phyloP scores from a whole-genome alignment of 805 yeast species.

The Aciculoconidium aculeatum region DNA sequence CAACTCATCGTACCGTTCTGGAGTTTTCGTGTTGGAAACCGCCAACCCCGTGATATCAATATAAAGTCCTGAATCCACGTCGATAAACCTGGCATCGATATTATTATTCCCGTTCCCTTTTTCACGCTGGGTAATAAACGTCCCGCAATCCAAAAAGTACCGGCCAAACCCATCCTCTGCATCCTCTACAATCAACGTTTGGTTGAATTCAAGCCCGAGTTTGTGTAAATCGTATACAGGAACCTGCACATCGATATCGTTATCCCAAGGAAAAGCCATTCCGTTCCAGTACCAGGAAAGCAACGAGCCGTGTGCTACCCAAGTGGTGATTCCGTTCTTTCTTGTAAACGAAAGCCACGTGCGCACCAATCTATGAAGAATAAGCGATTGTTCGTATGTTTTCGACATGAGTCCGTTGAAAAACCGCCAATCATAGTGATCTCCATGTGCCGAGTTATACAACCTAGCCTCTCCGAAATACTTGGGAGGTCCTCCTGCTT shows the following conservation, averaged over 20 bases:
- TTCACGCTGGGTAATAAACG: constrained; percentile 14
- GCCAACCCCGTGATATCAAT: constrained; percentile 40
- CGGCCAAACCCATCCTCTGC: constrained; percentile 49
- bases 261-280: constrained; percentile 24
- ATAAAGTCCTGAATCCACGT: constrained; percentile 40
- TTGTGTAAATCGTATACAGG: constrained; percentile 21
- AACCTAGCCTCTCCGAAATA: constrained; percentile 34
- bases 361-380: constrained; percentile 17
- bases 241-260: constrained; percentile 24
- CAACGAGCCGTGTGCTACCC: constrained; percentile 26
- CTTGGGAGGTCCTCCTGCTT: constrained; percentile 30
- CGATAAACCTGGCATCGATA: constrained; percentile 52
- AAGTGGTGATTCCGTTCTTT: constrained; percentile 20
- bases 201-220: constrained; percentile 16
- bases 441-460: constrained; percentile 17
- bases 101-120: constrained; percentile 29
- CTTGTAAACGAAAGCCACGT: constrained; percentile 23
- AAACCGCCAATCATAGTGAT: constrained; percentile 26
- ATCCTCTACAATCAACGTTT: constrained; percentile 19
- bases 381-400: constrained; percentile 14
- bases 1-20: constrained; percentile 9
- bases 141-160: constrained; percentile 37
- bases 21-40: constrained; percentile 22
- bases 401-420: constrained; percentile 17
- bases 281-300: constrained; percentile 29